A percentile compares a stretch with the other conserved stretches of the same genome.
Evolutionary conservation across 768 basidiomycete genomes (phyloP).

Genomic region (Lentinula guzmanii): DNA sequence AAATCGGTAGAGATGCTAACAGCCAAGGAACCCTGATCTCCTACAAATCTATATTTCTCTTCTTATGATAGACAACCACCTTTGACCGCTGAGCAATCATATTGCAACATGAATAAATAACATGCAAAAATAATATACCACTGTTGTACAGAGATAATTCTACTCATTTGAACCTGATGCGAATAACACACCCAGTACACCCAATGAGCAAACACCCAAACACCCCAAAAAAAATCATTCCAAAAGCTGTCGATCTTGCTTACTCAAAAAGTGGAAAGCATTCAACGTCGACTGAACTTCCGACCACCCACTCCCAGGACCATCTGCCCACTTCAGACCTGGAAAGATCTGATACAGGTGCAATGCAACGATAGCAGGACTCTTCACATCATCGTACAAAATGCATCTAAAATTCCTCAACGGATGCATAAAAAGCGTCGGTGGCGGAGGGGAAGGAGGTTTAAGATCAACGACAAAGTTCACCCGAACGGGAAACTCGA

Average conservation of each 20-base stretch:
- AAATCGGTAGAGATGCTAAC: neutral
- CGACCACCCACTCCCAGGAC: neutral
- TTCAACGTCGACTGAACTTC: neutral
- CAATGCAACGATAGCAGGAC: neutral
- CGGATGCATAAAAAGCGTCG: neutral
- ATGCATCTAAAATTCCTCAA: neutral
- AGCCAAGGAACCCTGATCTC: too few relatives aligned
- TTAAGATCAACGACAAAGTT: neutral
- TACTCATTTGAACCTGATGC: neutral
- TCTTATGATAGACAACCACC: too few relatives aligned
- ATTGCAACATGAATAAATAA: too few relatives aligned
- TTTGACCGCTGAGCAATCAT: too few relatives aligned
- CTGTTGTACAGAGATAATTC: too few relatives aligned
- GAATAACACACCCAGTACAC: neutral
- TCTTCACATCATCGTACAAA: neutral
- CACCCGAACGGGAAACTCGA: neutral
- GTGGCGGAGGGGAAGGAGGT: neutral
- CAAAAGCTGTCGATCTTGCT: neutral
- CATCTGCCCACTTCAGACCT: neutral
- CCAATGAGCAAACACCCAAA: neutral
- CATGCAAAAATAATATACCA: too few relatives aligned
- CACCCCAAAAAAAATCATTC: neutral
- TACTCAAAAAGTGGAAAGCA: neutral
- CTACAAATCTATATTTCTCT: too few relatives aligned
- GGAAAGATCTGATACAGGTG: slow-evolving; percentile 2